Conservation (phyloP, 768 basidiomycete genomes). For the Pholiota molesta region DNA sequence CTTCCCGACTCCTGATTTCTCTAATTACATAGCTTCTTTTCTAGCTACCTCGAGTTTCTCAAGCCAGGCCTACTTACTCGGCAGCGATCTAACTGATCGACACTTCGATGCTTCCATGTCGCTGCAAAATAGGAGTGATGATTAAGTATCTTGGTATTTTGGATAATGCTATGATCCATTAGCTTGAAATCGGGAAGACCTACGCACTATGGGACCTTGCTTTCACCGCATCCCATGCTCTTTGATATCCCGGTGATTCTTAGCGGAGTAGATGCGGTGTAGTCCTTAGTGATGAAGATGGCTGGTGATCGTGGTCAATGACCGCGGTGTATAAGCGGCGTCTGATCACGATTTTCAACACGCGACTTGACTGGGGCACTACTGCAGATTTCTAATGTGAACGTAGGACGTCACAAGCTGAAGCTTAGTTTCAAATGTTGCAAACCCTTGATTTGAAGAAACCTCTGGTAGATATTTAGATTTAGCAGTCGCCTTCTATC, state of each 20-base stretch:
- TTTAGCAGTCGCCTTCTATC: too few species aligned
- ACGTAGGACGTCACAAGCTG: not conserved
- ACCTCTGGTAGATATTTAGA: too few species aligned
- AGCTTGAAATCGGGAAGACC: not conserved
- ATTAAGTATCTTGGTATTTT: not conserved
- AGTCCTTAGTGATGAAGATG: not conserved
- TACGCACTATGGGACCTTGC: not conserved
- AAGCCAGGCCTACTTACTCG: not conserved
- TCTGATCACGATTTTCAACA: not conserved
- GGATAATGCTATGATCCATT: not conserved
- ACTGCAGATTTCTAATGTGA: not conserved
- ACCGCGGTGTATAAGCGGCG: conserved; percentile 9
- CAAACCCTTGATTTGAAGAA: not conserved
- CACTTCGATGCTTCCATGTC: not conserved
- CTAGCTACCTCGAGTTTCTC: not conserved
- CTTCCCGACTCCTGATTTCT: not conserved
- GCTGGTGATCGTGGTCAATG: not conserved
- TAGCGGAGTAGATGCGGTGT: conserved; percentile 10
- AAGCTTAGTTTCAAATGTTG: too few species aligned
- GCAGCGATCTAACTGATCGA: not conserved
- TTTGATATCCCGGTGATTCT: not conserved
- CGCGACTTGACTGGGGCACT: not conserved
- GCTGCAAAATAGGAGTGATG: not conserved
- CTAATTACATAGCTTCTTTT: not conserved
- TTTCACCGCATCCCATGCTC: not conserved